phyloP scores from a whole-genome alignment of 208 protist species.

The Vickermania spadyakhi region DNA sequence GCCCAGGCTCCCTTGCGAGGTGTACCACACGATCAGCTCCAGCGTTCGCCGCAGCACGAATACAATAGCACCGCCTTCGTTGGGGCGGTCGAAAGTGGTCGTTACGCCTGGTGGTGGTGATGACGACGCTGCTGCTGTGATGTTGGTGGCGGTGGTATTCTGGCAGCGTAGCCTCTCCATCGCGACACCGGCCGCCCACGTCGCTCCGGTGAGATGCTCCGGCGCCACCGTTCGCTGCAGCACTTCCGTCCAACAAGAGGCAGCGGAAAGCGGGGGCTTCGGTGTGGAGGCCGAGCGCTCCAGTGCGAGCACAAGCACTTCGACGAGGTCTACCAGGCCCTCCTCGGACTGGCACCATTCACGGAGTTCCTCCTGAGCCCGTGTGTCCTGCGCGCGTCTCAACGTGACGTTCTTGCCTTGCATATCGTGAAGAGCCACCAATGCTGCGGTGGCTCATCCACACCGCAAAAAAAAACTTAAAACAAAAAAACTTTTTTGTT shows the following conservation, averaged over 20 bases:
- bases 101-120: no score
- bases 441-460: no score
- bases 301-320: slow-evolving; percentile 10
- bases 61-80: background rate
- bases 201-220: no score
- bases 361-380: background rate
- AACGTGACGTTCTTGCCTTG: slow-evolving; percentile 6
- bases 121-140: no score
- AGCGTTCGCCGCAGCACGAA: slow-evolving; percentile 7
- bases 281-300: slow-evolving; percentile 10
- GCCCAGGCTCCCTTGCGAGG: slow-evolving; percentile 18
- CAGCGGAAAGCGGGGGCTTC: no score
- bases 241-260: no score
- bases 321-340: slow-evolving; percentile 7
- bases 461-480: no score
- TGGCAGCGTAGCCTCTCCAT: no score
- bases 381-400: background rate
- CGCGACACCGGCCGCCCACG: no score
- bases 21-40: slow-evolving; percentile 22
- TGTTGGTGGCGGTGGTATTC: no score
- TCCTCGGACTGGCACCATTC: background rate
- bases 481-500: no score
- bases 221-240: no score
- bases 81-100: background rate
- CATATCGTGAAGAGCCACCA: background rate